These are phyloP conservation scores for Termitomyces sp. DNA, from an alignment of 768 basidiomycete species.

Conservation along the genomic window DNA sequence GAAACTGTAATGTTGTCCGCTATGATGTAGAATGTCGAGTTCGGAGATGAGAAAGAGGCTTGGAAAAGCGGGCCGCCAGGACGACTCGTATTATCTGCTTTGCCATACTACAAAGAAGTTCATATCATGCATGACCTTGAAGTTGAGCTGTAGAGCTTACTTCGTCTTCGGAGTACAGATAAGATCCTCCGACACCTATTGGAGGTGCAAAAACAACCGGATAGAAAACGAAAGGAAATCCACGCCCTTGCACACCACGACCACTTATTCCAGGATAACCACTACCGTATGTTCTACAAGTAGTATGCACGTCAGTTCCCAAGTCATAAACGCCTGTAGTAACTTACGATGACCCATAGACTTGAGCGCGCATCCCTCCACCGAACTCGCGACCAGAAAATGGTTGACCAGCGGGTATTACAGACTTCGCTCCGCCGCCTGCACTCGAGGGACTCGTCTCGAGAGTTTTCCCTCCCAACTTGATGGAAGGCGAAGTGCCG, in stretches of 20 bases:
- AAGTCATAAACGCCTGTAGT: neutral
- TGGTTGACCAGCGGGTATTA: neutral
- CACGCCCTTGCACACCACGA: slow-evolving; percentile 38
- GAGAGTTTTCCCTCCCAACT: neutral
- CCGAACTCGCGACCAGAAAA: neutral
- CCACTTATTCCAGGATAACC: slow-evolving; percentile 46
- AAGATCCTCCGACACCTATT: neutral
- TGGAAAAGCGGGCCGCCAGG: slow-evolving; percentile 36
- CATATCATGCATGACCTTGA: neutral
- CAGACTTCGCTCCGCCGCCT: neutral
- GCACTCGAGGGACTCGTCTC: neutral
- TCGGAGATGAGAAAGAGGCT: slow-evolving; percentile 9
- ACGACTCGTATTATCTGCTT: slow-evolving; percentile 37
- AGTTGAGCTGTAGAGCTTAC: neutral
- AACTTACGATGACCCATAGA: neutral
- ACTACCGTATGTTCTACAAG: slow-evolving; percentile 40
- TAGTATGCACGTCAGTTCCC: neutral
- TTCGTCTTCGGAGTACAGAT: neutral
- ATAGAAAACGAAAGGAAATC: slow-evolving; percentile 58
- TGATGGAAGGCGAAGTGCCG: neutral
- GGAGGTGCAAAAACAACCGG: neutral
- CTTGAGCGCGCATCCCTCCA: neutral
- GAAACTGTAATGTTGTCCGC: slow-evolving; percentile 39
- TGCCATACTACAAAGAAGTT: slow-evolving; percentile 40
- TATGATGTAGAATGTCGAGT: slow-evolving; percentile 33